Evolutionary conservation across 2,329 filamentous ascomycete genomes (phyloP).

Genomic region (Colletotrichum lupini): DNA sequence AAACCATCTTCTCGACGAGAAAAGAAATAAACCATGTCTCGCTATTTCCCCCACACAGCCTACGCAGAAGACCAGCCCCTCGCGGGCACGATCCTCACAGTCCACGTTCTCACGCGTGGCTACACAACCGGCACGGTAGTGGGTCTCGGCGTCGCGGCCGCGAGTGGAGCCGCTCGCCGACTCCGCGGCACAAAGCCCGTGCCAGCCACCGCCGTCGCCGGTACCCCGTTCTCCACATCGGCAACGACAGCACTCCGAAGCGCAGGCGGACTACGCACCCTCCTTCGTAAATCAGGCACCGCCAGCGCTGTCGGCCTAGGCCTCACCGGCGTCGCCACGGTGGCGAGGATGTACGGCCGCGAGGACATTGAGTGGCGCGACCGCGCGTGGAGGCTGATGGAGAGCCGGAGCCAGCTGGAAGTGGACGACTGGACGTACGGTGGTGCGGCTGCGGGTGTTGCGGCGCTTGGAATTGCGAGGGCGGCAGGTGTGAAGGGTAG

Average conservation of each 20-base stretch:
- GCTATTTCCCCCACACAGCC: slow-evolving; percentile 63
- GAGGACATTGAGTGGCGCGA: slow-evolving; percentile 74
- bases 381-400: slow-evolving; percentile 69
- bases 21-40: slow-evolving; percentile 56
- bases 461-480: slow-evolving; percentile 45
- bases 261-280: slow-evolving; percentile 36
- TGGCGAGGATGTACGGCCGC: slow-evolving; percentile 63
- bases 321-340: slow-evolving; percentile 55
- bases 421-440: slow-evolving; percentile 66
- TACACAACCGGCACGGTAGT: slow-evolving; percentile 64
- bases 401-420: slow-evolving; percentile 66
- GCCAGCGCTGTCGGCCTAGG: slow-evolving; percentile 58
- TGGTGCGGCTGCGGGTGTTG: slow-evolving; percentile 48
- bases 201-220: background rate
- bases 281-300: slow-evolving; percentile 42
- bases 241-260: slow-evolving; percentile 47
- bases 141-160: slow-evolving; percentile 52
- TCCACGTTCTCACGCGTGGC: slow-evolving; percentile 68
- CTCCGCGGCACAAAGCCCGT: slow-evolving; percentile 34
- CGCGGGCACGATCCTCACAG: slow-evolving; percentile 64
- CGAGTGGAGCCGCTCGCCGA: slow-evolving; percentile 44
- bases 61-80: slow-evolving; percentile 74
- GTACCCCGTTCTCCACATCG: background rate
- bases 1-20: no score
- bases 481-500: slow-evolving; percentile 25